Evolutionary conservation across 768 basidiomycete species (phyloP), one percentile per base, ranked within the genome.

Genomic region (Mycena alexandri): DNA sequence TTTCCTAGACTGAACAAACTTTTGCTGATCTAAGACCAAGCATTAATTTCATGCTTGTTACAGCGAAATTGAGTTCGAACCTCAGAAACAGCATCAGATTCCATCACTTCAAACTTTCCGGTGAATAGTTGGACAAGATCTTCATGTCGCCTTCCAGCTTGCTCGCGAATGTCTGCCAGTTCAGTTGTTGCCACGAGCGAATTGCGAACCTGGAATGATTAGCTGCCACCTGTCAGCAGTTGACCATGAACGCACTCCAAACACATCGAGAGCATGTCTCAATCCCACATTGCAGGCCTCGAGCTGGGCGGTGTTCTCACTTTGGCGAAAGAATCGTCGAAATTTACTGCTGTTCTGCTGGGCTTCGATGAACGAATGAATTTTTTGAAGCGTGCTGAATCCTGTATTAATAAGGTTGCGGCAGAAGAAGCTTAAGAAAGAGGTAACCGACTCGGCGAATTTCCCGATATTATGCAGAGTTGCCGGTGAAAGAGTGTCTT

Each of bases 321-420:
- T 41, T 9, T 61, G 60, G n/a, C 60, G 52, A 36, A 67, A 62
- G 3, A 67, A 34, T 5, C 51, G 61, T 22, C 46, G 60, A 33
- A 63, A 52, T n/a, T 16, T 51, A 19, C 61, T 55, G 34, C 12
- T 38, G 46, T 55, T 60, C 53, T 64, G 62, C 57, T 64, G 67
- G 0, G 58, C 51, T 21, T 46, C 34, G 22, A 65, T 6, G 43
- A 53, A 65, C 5, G 51, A 24, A 47, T 65, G 64, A 24, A 69
- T 48, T 17, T 61, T 69, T 51, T 69, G 67, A 14, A 69, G 67
- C 6, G 67, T 69, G 24, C 67, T 69, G 67, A 50, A 42, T 2
- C 29, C 25, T 12, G 17, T 11, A 50, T 51, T 36, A 58, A 33
- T 33, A 34, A 21, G 33, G 9, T 29, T 33, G 22, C 22, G 7